phyloP scores from a whole-genome alignment of 257 asterid species.

The Avicennia marina region DNA sequence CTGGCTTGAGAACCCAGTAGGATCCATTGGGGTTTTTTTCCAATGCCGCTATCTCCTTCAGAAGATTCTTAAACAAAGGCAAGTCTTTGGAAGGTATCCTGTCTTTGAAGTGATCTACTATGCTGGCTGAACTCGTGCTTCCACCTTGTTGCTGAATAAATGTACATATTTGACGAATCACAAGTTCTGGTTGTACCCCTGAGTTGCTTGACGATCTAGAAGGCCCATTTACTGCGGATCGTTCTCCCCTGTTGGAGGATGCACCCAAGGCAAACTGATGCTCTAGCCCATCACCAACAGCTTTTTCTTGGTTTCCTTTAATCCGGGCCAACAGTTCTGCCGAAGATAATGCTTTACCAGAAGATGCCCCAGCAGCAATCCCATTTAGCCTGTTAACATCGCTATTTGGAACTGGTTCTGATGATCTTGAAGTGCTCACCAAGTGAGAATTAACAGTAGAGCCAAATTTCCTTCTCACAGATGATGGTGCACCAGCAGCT shows the following conservation, averaged over 20 bases:
- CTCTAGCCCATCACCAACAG: slow-evolving; percentile 63
- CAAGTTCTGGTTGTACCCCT: slow-evolving; percentile 67
- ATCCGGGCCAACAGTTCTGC: slow-evolving; percentile 71
- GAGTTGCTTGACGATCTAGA: slow-evolving; percentile 32
- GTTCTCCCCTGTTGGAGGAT: slow-evolving; percentile 31
- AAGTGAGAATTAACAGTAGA: slow-evolving; percentile 56
- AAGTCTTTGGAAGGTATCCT: slow-evolving; percentile 77
- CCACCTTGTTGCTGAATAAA: slow-evolving; percentile 82
- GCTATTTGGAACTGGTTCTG: slow-evolving; percentile 26
- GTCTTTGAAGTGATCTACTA: slow-evolving; percentile 70
- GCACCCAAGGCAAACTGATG: slow-evolving; percentile 58
- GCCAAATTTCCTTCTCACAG: slow-evolving; percentile 68
- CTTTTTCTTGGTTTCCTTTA: slow-evolving; percentile 59
- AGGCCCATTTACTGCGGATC: slow-evolving; percentile 24
- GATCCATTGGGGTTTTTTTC: slow-evolving; percentile 65
- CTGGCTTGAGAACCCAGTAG: slow-evolving; percentile 74
- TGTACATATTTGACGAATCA: slow-evolving; percentile 84
- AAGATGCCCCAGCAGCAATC: slow-evolving; percentile 62
- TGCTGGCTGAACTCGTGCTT: slow-evolving; percentile 59
- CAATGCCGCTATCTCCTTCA: slow-evolving; percentile 83
- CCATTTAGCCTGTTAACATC: slow-evolving; percentile 32
- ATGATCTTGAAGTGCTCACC: slow-evolving; percentile 34
- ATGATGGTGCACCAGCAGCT: slow-evolving; percentile 90
- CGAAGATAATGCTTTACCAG: slow-evolving; percentile 85
- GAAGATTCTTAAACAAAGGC: slow-evolving; percentile 79